Evolutionary conservation across 2,329 filamentous ascomycete species (phyloP).

Genomic region (Cadophora sp.): DNA sequence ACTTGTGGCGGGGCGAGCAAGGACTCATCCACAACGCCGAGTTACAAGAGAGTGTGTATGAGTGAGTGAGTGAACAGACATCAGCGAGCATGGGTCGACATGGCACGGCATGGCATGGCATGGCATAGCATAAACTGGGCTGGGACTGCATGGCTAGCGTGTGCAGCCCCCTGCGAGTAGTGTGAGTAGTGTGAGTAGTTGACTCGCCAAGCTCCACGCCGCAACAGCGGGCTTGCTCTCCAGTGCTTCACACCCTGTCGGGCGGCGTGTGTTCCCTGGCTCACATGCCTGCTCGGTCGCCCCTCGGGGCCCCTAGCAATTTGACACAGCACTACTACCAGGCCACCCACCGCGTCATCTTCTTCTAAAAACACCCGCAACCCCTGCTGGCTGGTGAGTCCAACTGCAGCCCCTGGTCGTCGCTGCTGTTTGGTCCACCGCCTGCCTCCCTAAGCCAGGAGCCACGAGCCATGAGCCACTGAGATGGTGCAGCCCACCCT

Average conservation of each 20-base stretch:
- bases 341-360: constrained; percentile 35
- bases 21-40: constrained; percentile 4
- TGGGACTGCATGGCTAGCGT: background rate
- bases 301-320: constrained; percentile 26
- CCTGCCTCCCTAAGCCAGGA: no score
- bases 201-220: constrained; percentile 24
- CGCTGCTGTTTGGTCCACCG: constrained; percentile 1
- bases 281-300: constrained; percentile 5
- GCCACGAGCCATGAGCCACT: no score
- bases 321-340: constrained; percentile 34
- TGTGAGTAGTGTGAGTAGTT: no score
- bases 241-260: background rate
- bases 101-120: background rate
- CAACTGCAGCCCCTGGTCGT: background rate
- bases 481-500: background rate
- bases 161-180: background rate
- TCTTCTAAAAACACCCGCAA: constrained; percentile 31
- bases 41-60: background rate
- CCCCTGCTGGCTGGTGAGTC: constrained; percentile 6
- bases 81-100: constrained; percentile 6
- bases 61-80: constrained; percentile 5
- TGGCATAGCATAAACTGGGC: no score
- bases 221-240: constrained; percentile 20
- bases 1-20: constrained; percentile 6
- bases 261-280: background rate